Percentiles rank a stretch among this genome's conserved stretches.
Evolutionary conservation across 1,139 yeast species (phyloP).

Genomic region (Yamadazyma diospyri): DNA sequence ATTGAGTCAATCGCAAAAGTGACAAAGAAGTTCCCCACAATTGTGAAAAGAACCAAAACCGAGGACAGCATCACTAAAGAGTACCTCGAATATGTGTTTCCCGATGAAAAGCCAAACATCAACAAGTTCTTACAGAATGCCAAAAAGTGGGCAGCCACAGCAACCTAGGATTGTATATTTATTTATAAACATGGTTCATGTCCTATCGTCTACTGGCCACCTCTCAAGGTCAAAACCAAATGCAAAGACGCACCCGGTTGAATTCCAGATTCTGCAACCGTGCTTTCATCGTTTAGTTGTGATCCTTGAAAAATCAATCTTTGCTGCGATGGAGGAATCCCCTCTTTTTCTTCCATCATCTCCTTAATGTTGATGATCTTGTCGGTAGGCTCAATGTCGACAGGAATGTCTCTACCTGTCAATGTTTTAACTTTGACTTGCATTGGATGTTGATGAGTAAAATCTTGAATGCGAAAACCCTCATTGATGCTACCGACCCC

Average conservation of each 20-base stretch:
- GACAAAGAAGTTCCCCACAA: conserved; percentile 51
- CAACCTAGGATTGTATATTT: conserved; percentile 4
- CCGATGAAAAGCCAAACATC: conserved; percentile 51
- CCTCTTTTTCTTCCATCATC: conserved; percentile 93
- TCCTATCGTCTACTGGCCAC: conserved; percentile 43
- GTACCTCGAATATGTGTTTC: conserved; percentile 62
- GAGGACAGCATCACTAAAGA: conserved; percentile 52
- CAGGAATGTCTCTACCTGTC: conserved; percentile 82
- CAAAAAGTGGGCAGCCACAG: conserved; percentile 50
- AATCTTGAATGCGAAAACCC: background rate
- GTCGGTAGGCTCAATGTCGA: conserved; percentile 75
- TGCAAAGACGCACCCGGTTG: conserved; percentile 80
- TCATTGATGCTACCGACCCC: conserved; percentile 49
- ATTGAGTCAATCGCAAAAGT: conserved; percentile 33
- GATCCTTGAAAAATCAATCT: conserved; percentile 87
- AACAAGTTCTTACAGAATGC: conserved; percentile 62
- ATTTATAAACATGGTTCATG: conserved; percentile 2
- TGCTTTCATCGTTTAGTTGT: conserved; percentile 79
- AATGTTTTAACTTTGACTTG: conserved; percentile 71
- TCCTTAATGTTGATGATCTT: conserved; percentile 82
- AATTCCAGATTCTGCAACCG: conserved; percentile 65
- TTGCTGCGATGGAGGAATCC: conserved; percentile 96
- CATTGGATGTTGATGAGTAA: conserved; percentile 29
- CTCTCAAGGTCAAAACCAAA: conserved; percentile 85
- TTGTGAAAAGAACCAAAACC: conserved; percentile 45